Evolutionary conservation across 805 yeast genomes (phyloP), one percentile per base, ranked within the genome.

Genomic region (Yarrowia divulgata): DNA sequence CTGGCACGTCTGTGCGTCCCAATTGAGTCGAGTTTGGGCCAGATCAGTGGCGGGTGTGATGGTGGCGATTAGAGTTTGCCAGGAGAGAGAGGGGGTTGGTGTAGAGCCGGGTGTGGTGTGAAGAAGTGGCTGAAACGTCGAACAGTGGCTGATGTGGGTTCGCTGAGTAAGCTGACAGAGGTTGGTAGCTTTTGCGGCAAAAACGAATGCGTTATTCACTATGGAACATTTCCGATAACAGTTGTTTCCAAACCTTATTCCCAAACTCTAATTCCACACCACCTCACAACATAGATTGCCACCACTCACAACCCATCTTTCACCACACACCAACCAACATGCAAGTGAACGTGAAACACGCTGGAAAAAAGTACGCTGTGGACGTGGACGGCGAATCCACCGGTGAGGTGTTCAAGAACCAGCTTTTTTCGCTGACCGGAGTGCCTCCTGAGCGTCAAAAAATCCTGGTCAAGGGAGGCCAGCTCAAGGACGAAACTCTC

Each of bases 361-460:
- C 90, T 1, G 93, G 94, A 49, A 89, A 88, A 73, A 78, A 82
- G 7, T 86, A 88, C 77, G 87, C 87, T 12, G 78, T 81, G 23
- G 87, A 85, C 5, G 80, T 89, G 40, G 88, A 84, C 62, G 80
- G 85, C 6, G 75, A 75, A 12, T 87, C 86, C 69, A 83, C 86
- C 1, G 96, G 93, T 7, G 76, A 81, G 39, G 84, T 82, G 8
- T 84, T 90, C 78, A 94, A 93, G 77, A 79, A 82, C 58, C 88
- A 88, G 78, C 87, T 95, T 69, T 88, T 85, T 73, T 85, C 87
- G 29, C 77, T 86, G 70, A 94, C 98, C 2, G 87, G 87, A 70
- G 91, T 95, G 69, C 97, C 97, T n/a, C 85, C 88, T 1, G 90
- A 87, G 68, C 88, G 97, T 73, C 99, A 95, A 80, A 94, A 94